phyloP scores from a whole-genome alignment of 371 early-diverging fungal genomes.

The Mycotypha africana region DNA sequence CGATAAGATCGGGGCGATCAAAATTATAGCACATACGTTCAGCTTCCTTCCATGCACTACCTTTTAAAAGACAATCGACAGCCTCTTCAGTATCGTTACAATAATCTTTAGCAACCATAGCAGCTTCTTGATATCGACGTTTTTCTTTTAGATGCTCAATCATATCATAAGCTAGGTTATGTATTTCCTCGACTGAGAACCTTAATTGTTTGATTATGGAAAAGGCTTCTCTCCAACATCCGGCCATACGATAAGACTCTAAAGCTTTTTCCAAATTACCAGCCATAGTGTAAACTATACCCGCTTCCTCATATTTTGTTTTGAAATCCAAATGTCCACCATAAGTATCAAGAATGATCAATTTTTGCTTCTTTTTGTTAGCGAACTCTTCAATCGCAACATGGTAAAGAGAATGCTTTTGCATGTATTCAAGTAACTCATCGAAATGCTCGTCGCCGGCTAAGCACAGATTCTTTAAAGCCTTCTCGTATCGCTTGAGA shows the following conservation, averaged over 20 bases:
- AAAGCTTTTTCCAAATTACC: constrained; percentile 57
- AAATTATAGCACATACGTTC: constrained; percentile 50
- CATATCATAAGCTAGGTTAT: constrained; percentile 45
- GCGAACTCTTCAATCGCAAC: constrained; percentile 57
- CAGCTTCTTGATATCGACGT: constrained; percentile 57
- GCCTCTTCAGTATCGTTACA: constrained; percentile 63
- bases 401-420: constrained; percentile 60
- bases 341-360: constrained; percentile 51
- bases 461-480: constrained; percentile 63
- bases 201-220: constrained; percentile 60
- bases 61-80: constrained; percentile 58
- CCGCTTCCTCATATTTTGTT: constrained; percentile 69
- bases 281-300: constrained; percentile 65
- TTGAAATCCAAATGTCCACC: constrained; percentile 58
- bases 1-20: constrained; percentile 63
- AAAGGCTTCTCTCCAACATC: constrained; percentile 67
- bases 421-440: constrained; percentile 60
- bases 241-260: constrained; percentile 61
- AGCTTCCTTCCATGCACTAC: constrained; percentile 69
- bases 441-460: constrained; percentile 66
- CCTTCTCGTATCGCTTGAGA: constrained; percentile 65
- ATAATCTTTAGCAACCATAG: constrained; percentile 61
- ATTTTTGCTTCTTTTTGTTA: constrained; percentile 32
- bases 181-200: constrained; percentile 41
- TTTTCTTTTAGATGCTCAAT: constrained; percentile 52